phyloP scores from a whole-genome alignment of 1,139 yeast species.

The Candida sp. region DNA sequence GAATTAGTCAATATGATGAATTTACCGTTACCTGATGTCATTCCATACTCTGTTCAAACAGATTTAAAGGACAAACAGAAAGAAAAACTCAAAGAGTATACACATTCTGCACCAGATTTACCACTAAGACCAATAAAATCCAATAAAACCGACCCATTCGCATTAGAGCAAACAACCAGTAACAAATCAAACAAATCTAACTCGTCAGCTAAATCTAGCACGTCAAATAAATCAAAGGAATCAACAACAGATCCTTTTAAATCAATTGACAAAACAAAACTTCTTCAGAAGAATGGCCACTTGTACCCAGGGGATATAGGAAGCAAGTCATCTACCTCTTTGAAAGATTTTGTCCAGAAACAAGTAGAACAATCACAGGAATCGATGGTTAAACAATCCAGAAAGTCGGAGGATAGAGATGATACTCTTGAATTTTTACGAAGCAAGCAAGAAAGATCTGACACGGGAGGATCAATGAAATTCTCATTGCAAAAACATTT shows the following conservation, averaged over 20 bases:
- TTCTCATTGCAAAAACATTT: conserved; percentile 31
- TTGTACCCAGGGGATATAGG: conserved; percentile 6
- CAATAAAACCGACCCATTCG: background rate
- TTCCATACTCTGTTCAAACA: conserved; percentile 31
- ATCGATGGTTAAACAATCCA: conserved; percentile 16
- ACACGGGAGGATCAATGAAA: conserved; percentile 47
- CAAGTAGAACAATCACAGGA: conserved; percentile 24
- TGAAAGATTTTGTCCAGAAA: conserved; percentile 33
- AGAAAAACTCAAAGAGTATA: background rate
- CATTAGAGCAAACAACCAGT: conserved; percentile 21
- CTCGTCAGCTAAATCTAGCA: conserved; percentile 4
- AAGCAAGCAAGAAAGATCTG: conserved; percentile 38
- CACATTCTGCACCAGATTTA: background rate
- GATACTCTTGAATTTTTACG: conserved; percentile 56
- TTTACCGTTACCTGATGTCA: conserved; percentile 49
- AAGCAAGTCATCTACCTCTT: conserved; percentile 20
- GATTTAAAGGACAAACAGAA: conserved; percentile 6
- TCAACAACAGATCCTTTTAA: conserved; percentile 13
- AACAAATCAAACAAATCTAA: conserved; percentile 37
- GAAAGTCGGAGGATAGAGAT: conserved; percentile 17
- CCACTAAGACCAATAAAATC: background rate
- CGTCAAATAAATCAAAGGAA: background rate
- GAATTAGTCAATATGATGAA: conserved; percentile 67
- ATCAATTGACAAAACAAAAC: conserved; percentile 3
- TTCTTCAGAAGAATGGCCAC: background rate